phyloP scores from a whole-genome alignment of 257 asterid species.

The Jasminum sambac region DNA sequence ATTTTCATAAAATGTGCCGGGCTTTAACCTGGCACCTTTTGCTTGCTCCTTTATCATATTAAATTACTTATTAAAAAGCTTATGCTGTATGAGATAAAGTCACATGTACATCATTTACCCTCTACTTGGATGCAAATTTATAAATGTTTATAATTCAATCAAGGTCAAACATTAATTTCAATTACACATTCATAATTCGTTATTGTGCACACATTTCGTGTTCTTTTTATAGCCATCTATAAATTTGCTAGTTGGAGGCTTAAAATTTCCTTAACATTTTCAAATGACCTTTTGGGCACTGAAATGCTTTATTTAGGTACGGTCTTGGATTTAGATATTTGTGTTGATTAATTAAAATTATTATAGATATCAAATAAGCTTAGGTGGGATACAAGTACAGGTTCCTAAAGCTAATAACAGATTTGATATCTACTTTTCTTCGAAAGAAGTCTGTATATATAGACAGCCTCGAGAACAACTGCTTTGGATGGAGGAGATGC shows the following conservation, averaged over 20 bases:
- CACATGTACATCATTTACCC: not conserved
- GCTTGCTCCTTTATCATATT: too few species aligned
- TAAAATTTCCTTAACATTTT: not conserved
- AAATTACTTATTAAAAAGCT: not conserved
- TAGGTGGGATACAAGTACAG: not conserved
- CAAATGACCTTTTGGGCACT: not conserved
- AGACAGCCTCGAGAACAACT: not conserved
- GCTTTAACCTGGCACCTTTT: too few species aligned
- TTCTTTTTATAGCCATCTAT: too few species aligned
- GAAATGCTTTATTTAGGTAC: not conserved
- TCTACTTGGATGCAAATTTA: not conserved
- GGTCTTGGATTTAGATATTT: not conserved
- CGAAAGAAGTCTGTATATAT: not conserved
- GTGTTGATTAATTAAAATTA: not conserved
- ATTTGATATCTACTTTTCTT: not conserved
- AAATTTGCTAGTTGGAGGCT: too few species aligned
- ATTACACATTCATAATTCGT: too few species aligned
- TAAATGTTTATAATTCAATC: too few species aligned
- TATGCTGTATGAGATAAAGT: not conserved
- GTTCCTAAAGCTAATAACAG: not conserved
- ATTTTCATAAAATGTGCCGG: too few species aligned
- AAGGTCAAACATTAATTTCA: not conserved
- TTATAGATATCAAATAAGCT: not conserved
- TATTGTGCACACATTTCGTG: not conserved
- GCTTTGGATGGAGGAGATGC: not conserved